These are phyloP conservation scores for Aspergillus thermomutatus DNA, from an alignment of 2,329 filamentous ascomycete species.

Conservation along the genomic window DNA sequence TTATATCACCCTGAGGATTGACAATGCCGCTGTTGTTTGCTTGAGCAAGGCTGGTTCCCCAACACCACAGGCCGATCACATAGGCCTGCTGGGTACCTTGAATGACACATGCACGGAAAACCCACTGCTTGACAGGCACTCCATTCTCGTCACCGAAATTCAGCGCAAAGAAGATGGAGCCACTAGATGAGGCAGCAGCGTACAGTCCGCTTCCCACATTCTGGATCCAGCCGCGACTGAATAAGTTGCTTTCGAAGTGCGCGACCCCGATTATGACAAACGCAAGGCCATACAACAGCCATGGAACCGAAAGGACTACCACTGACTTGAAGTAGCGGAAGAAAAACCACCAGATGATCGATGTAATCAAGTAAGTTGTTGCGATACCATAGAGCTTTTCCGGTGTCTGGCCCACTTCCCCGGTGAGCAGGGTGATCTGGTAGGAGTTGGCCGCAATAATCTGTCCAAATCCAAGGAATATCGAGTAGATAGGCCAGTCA, in stretches of 20 bases:
- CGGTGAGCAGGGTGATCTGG: conserved; percentile 65
- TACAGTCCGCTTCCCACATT: conserved; percentile 62
- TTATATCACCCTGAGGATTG: conserved; percentile 33
- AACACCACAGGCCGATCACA: conserved; percentile 63
- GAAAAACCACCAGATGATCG: conserved; percentile 60
- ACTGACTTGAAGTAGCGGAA: conserved; percentile 58
- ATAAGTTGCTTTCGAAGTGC: conserved; percentile 47
- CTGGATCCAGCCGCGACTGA: conserved; percentile 52
- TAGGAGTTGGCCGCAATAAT: conserved; percentile 65
- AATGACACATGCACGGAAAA: conserved; percentile 64
- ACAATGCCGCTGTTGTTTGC: conserved; percentile 42
- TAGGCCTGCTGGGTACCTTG: conserved; percentile 67
- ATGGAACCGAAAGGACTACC: conserved; percentile 58
- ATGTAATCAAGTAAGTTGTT: conserved; percentile 56
- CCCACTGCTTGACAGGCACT: conserved; percentile 61
- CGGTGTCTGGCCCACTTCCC: conserved; percentile 58
- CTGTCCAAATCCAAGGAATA: conserved; percentile 60
- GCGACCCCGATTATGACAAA: conserved; percentile 63
- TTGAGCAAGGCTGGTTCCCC: conserved; percentile 56
- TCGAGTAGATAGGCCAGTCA: conserved; percentile 63
- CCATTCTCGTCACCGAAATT: conserved; percentile 66
- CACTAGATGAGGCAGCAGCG: conserved; percentile 59
- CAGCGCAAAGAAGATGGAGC: conserved; percentile 63
- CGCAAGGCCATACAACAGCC: conserved; percentile 60
- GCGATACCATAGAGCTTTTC: conserved; percentile 60